phyloP scores from a whole-genome alignment of 192 early-diverging fungal species.

The Coemansia sp. region DNA sequence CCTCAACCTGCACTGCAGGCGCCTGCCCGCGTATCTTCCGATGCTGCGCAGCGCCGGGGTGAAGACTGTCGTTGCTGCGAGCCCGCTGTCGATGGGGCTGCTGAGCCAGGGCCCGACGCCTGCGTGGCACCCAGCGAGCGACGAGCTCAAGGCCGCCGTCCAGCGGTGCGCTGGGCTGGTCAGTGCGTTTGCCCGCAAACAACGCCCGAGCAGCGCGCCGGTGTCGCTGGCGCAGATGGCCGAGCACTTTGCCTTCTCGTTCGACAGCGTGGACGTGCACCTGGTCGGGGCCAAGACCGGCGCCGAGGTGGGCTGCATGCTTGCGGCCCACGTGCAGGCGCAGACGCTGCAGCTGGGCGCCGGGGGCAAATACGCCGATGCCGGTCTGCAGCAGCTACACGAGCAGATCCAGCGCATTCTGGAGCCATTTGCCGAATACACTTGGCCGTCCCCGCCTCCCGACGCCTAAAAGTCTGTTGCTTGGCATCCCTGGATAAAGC shows the following conservation, averaged over 20 bases:
- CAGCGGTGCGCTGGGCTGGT: conserved; percentile 49
- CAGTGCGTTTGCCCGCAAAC: not conserved
- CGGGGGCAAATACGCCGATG: conserved; percentile 16
- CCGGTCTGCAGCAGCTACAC: conserved; percentile 6
- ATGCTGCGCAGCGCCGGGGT: conserved; percentile 58
- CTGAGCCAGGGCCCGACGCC: conserved; percentile 54
- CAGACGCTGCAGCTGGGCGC: conserved; percentile 1
- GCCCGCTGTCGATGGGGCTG: conserved; percentile 71
- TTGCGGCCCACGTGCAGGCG: conserved; percentile 18
- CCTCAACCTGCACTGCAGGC: conserved; percentile 65
- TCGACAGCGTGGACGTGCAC: conserved; percentile 21
- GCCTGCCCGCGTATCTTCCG: conserved; percentile 52
- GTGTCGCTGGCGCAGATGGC: conserved; percentile 60
- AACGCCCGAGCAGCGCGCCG: not conserved
- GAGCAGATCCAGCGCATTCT: conserved; percentile 18
- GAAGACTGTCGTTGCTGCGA: conserved; percentile 61
- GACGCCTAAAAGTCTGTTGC: too few relatives aligned
- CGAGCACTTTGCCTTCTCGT: conserved; percentile 35
- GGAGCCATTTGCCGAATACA: conserved; percentile 36
- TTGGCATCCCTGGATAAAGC: too few relatives aligned
- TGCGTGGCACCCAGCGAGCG: conserved; percentile 70
- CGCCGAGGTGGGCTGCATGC: conserved; percentile 24
- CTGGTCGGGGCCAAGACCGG: conserved; percentile 37
- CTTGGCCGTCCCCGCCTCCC: conserved; percentile 42
- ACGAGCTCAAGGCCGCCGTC: conserved; percentile 51